Base-by-base conservation (phyloP, 2,329 filamentous ascomycete genomes). In the Teratosphaeria viscida region DNA sequence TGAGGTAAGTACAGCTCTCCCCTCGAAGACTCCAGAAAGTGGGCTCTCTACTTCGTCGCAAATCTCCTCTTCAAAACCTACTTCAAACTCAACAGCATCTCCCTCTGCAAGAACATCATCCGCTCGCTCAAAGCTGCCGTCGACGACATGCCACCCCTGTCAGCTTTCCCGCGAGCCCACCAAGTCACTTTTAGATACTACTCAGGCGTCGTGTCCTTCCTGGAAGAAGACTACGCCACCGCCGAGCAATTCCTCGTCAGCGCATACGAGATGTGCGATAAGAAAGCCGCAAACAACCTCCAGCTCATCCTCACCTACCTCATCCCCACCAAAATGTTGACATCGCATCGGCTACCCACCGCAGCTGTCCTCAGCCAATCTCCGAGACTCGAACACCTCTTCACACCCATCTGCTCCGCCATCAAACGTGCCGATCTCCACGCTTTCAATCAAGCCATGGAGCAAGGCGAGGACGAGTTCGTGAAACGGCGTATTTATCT, bases 31-130 rank as follows among this genome's bases (percentile, higher is more conserved):
- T 96, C 92, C 8, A 85, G 94, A 58, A 99, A 97, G 82, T 99
- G 94, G 94, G 95, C 90, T 6, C 89, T 96, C 55, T 99, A 99
- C 77, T 92, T 91, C 73, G 87, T 92, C 65, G 90, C 92, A 70
- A 97, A 96, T 71, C 82, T 99, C 7, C 80, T 96, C 14, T 99
- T 99, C 83, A 97, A 97, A 76, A 97, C 92, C 1, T 96, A 97
- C 74, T 99, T 99, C 68, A 68, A 82, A 78, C 80, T 97, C 63
- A 96, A 95, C 75, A 89, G 88, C 37, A 87, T 95, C 60, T 86
- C 85, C n/a, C 79, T 97, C 23, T 95, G 87, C 19, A 91, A 94
- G 72, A 96, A 94, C 65, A 87, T 97, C 56, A 79, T 99, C 54
- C 89, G 87, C 65, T 91, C 90, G 0, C 80, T 99, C 55, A 82